Evolutionary conservation across 495 filamentous ascomycete species (phyloP), one percentile per base, ranked within the genome.

Genomic region (Penicillium verhagenii): DNA sequence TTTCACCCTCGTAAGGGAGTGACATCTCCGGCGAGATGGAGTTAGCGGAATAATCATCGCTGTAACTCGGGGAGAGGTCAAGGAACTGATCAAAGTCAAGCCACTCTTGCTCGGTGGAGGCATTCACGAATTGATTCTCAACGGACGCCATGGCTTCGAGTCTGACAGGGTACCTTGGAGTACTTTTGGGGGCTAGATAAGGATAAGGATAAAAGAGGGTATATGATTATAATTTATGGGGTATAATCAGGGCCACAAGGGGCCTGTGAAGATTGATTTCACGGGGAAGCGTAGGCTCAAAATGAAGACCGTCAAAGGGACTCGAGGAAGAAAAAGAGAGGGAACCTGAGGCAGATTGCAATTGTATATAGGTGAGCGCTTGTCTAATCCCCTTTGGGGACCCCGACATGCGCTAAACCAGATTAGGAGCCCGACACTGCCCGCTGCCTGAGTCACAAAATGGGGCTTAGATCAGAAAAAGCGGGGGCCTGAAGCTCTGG

Each of bases 21-120:
- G 65, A 59, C 45, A 68, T 53, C 28, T 76, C 69, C 11, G 72
- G 69, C 13, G 70, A 72, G 39, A 73, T 59, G 6, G 72, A 71
- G 37, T 67, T 61, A 42, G 67, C 66, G 35, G 65, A 60, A 52
- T 67, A 60, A 37, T 67, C 68, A 28, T 69, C 70, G 56, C 66
- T 46, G 51, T 68, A 66, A 28, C 43, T 63, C 9, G 67, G 47
- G 14, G 63, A 61, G n/a, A 75, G 59, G 24, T 78, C 67, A 45
- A 76, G 68, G 46, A 69, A 67, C 51, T 70, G 65, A 50, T 75
- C 69, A 44, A 74, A 73, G 54, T 73, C 69, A 29, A 71, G 49
- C 66, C 65, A 73, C 33, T 76, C 72, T 33, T 69, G 52, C 29
- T 38, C 47, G 19, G 38, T 38, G 1, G 51, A 42, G 26, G 19